A percentile compares a stretch with the other conserved stretches of the same genome.
phyloP scores from a whole-genome alignment of 805 yeast genomes.

The Vanderwaltozyma verrucispora region DNA sequence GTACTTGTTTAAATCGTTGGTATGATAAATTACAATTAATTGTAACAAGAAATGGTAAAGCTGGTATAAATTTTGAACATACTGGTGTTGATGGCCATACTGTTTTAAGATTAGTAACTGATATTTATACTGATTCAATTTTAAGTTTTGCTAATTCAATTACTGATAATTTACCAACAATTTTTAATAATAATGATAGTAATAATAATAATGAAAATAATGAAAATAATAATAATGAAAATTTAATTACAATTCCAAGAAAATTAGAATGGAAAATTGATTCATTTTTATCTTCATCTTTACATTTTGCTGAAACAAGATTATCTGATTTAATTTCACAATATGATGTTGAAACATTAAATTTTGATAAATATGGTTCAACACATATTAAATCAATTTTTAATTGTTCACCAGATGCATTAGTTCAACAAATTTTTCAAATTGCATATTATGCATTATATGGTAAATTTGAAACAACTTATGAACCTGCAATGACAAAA shows the following conservation, averaged over 20 bases:
- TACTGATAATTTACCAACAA: slow-evolving; percentile 42
- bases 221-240: slow-evolving; percentile 16
- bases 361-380: slow-evolving; percentile 61
- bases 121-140: slow-evolving; percentile 85
- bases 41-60: slow-evolving; percentile 79
- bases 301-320: slow-evolving; percentile 86
- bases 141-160: slow-evolving; percentile 77
- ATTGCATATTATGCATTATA: slow-evolving; percentile 86
- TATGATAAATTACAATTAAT: slow-evolving; percentile 86
- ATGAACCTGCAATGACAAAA: slow-evolving; percentile 96
- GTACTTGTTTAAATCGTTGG: slow-evolving; percentile 93
- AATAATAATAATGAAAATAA: background rate
- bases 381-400: slow-evolving; percentile 60
- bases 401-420: slow-evolving; percentile 91
- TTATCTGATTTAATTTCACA: slow-evolving; percentile 80
- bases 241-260: slow-evolving; percentile 61
- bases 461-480: slow-evolving; percentile 87
- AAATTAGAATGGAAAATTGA: slow-evolving; percentile 85
- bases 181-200: slow-evolving; percentile 10
- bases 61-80: slow-evolving; percentile 88
- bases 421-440: slow-evolving; percentile 88
- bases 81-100: slow-evolving; percentile 97
- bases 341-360: slow-evolving; percentile 75
- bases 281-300: slow-evolving; percentile 62
- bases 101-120: slow-evolving; percentile 76